Percentiles rank a stretch among this genome's conserved stretches.
Conservation (phyloP, 1,284 basidiomycete genomes). For the Leucoagaricus sp. region DNA sequence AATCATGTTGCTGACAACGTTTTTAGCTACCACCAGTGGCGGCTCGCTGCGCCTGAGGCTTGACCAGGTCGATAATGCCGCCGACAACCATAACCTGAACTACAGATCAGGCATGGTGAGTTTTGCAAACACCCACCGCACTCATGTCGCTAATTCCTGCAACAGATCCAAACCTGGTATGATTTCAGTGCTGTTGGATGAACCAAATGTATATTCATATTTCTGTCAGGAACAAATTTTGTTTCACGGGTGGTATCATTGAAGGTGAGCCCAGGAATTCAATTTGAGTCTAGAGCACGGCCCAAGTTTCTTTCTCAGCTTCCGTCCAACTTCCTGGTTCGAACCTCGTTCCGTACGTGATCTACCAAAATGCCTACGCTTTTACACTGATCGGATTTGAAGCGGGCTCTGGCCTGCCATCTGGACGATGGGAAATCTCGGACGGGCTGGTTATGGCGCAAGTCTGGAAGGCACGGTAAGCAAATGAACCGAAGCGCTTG, state of each 20-base stretch:
- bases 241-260: slow-evolving; percentile 78
- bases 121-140: background rate
- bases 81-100: slow-evolving; percentile 37
- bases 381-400: background rate
- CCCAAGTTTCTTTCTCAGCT: background rate
- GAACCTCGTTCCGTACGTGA: slow-evolving; percentile 8
- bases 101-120: slow-evolving; percentile 43
- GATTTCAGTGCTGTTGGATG: background rate
- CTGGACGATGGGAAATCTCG: slow-evolving; percentile 82
- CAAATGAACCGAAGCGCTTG: background rate
- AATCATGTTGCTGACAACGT: background rate
- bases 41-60: slow-evolving; percentile 36
- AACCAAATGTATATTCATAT: background rate
- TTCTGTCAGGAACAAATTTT: slow-evolving; percentile 61
- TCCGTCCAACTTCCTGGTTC: slow-evolving; percentile 17
- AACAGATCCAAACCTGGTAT: slow-evolving; percentile 41
- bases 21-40: slow-evolving; percentile 34
- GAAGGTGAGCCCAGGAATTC: slow-evolving; percentile 46
- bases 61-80: slow-evolving; percentile 25
- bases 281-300: background rate
- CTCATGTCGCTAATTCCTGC: background rate
- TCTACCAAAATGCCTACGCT: background rate
- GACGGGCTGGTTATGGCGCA: slow-evolving; percentile 75
- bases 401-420: slow-evolving; percentile 77
- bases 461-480: slow-evolving; percentile 61